Base-by-base conservation (phyloP, 495 filamentous ascomycete species). In the Aspergillus indologenus region DNA sequence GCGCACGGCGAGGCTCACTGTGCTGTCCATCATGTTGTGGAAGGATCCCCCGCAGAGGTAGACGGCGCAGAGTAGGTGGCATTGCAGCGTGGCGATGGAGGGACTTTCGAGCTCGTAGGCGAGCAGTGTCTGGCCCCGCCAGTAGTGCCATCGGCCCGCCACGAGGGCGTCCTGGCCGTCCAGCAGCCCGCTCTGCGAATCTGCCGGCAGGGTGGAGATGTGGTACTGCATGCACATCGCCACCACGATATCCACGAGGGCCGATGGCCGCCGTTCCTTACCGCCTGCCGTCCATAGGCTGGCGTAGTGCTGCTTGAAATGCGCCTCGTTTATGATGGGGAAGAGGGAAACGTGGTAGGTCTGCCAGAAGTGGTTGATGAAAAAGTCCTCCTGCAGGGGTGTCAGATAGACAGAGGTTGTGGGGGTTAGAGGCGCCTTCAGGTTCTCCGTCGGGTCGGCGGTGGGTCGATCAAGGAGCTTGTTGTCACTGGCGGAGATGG, bases 211-310 rank as follows among this genome's bases (percentile, higher is more conserved):
- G 14, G 49, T 23, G 31, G 60, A 29, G 45, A 51, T 46, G 31
- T 43, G 17, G 21, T 79, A 77, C 64, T 82, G 79, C 70, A 82
- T 79, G 49, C 71, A 79, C 21, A 82, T 29, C 4, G 79, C 79
- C 22, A 83, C 63, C 24, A 81, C 58, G 17, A 82, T 82, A 54
- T 83, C 80, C 9, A 79, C 76, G 2, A 81, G 69, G 7, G 79
- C 69, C 1, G 60, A 62, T n/a, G 42, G 29, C 43, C 34, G 18
- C 14, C 60, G 55, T 8, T 21, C 71, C 75, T 42, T 71, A 61
- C 57, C 62, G 63, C 17, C 74, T 68, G 24, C 48, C 22, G 60
- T 64, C 76, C 76, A 80, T 7, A 83, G 60, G 6, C 76, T 75
- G 4, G 68, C 52, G 48, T 81, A 80, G 53, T 83, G 68, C 17